Evolutionary conservation across 140 eudicot genomes (phyloP), one percentile per base, ranked within the genome.

Genomic region (Eryngium alpinum): DNA sequence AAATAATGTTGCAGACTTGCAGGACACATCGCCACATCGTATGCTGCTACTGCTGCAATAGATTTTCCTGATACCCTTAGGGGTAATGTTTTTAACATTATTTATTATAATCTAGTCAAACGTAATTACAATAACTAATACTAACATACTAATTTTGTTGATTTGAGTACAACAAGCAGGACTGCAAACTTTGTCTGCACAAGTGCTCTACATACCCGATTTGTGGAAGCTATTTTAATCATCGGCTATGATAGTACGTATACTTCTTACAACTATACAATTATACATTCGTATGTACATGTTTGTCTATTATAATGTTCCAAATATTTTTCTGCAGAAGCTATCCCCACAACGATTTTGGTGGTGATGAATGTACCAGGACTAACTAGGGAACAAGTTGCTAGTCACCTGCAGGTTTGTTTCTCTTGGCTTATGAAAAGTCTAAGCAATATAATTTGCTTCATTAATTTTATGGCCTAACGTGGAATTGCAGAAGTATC

Each of bases 391-490:
- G 88, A 88, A 70, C 84, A 92, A 67, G 87, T 92, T 2, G 90
- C 97, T 2, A 92, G 97, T 87, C 91, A 92, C 82, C 76, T 88
- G 51, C 95, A 89, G 92, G 92, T 89, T 56, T 17, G 5, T 56
- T 56, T 56, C 63, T 56, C 59, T 9, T 56, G 18, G 6, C 44
- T 75, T 56, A 4, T 56, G 15, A 56, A 14, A 15, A 14, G 24
- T 56, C 18, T 53, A 53, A 56, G 18, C 19, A 56, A 10, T 56
- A 24, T 56, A 56, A 52, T 52, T 17, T 56, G 15, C 22, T 56
- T 56, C 5, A 18, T 12, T 56, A 56, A 3, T 56, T 7, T 56
- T 56, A 13, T 56, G 46, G 46, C 46, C 46, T 56, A 13, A 0
- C 6, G 1, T 56, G 19, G 18, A 56, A 56, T 56, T 56, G 63